Conservation (phyloP, 2,329 filamentous ascomycete species). For the Xylariaceae sp. region DNA sequence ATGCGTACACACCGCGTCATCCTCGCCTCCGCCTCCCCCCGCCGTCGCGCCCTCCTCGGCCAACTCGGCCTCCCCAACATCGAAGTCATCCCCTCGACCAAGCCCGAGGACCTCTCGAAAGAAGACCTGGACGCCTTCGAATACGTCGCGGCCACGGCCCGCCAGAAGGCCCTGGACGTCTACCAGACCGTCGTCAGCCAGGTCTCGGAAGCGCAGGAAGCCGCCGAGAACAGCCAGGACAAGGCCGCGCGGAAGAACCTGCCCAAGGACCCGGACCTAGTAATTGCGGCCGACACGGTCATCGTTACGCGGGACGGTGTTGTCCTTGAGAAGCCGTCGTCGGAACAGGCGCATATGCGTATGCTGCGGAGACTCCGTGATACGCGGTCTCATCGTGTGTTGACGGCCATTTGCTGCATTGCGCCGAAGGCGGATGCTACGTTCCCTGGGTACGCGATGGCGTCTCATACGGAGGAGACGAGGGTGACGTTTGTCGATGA, state of each 20-base stretch:
- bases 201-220: constrained; percentile 25
- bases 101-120: constrained; percentile 83
- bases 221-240: constrained; percentile 20
- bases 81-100: constrained; percentile 77
- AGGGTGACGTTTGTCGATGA: constrained; percentile 76
- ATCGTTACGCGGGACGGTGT: constrained; percentile 70
- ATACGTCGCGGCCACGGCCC: constrained; percentile 85
- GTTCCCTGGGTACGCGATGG: constrained; percentile 80
- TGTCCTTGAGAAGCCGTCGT: constrained; percentile 87
- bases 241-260: constrained; percentile 27
- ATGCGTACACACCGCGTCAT: constrained; percentile 78
- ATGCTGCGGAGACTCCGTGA: constrained; percentile 84
- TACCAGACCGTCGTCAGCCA: constrained; percentile 42
- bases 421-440: constrained; percentile 73
- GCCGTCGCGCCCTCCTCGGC: constrained; percentile 73
- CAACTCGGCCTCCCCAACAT: constrained; percentile 77
- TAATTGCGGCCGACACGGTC: constrained; percentile 87
- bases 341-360: constrained; percentile 70
- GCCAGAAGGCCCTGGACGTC: constrained; percentile 75
- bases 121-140: constrained; percentile 68
- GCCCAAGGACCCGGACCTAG: constrained; percentile 65
- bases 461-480: constrained; percentile 83
- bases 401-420: constrained; percentile 80
- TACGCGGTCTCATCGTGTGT: constrained; percentile 70
- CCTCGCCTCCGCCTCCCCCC: constrained; percentile 83